A percentile compares a stretch with the other conserved stretches of the same genome.
Conservation (phyloP, 2,329 filamentous ascomycete species). For the Sporothrix pseudoabietina region DNA sequence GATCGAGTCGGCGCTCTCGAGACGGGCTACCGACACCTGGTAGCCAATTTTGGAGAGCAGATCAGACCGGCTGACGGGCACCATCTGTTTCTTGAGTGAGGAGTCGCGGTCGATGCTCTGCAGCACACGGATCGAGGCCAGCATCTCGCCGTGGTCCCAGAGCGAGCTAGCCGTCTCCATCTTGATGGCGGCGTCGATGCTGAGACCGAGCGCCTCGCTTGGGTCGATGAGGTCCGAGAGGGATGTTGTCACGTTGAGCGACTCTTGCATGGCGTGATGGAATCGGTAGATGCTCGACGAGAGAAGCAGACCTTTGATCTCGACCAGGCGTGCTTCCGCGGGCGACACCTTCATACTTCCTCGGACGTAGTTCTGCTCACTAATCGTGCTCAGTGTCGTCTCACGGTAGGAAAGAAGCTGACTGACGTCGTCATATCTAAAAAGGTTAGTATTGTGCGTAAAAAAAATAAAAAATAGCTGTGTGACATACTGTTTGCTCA, state of each 20-base stretch:
- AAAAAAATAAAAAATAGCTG: too few relatives aligned
- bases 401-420: slow-evolving; percentile 81
- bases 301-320: slow-evolving; percentile 75
- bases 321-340: slow-evolving; percentile 66
- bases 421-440: slow-evolving; percentile 66
- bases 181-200: slow-evolving; percentile 74
- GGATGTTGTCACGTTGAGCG: slow-evolving; percentile 79
- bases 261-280: slow-evolving; percentile 82
- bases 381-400: slow-evolving; percentile 78
- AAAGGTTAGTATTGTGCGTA: not conserved
- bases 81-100: slow-evolving; percentile 66
- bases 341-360: slow-evolving; percentile 62
- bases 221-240: slow-evolving; percentile 74
- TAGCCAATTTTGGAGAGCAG: slow-evolving; percentile 85
- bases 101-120: slow-evolving; percentile 68
- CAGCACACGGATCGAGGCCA: slow-evolving; percentile 85
- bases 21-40: slow-evolving; percentile 82
- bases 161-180: slow-evolving; percentile 86
- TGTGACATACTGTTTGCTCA: slow-evolving; percentile 54
- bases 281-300: slow-evolving; percentile 75
- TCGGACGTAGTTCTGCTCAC: slow-evolving; percentile 67
- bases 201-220: slow-evolving; percentile 70
- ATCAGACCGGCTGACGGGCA: slow-evolving; percentile 73
- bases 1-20: slow-evolving; percentile 89
- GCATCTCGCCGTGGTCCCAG: slow-evolving; percentile 92